These are phyloP conservation scores for Fraxinus pennsylvanica DNA, from an alignment of 257 asterid species.

Conservation along the genomic window DNA sequence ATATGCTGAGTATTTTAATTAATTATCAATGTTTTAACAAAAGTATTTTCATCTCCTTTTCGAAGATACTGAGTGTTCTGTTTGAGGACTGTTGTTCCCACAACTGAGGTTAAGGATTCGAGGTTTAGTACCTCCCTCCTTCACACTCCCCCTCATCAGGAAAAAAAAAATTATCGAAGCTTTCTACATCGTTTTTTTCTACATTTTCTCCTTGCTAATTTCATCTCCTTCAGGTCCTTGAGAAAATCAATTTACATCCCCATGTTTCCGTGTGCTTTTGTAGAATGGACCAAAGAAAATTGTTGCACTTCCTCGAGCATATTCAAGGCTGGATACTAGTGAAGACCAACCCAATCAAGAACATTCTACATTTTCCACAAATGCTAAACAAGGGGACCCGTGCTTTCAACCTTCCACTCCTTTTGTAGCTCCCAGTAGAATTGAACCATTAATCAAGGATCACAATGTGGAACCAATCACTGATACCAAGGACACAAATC, in stretches of 20 bases:
- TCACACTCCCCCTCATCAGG: no score
- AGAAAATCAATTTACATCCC: neutral
- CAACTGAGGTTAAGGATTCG: no score
- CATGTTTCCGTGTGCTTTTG: conserved; percentile 16
- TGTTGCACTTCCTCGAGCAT: conserved; percentile 33
- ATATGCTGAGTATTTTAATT: neutral
- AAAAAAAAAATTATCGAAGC: neutral
- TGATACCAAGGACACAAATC: conserved; percentile 34
- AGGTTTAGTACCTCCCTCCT: no score
- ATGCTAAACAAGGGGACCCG: conserved; percentile 28
- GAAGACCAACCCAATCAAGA: conserved; percentile 30
- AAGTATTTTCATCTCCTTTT: neutral
- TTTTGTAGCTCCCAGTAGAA: conserved; percentile 17
- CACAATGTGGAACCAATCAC: conserved; percentile 24
- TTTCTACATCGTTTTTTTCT: neutral
- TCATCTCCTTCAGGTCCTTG: neutral
- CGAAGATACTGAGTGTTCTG: neutral
- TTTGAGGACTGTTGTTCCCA: no score
- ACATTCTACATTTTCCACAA: conserved; percentile 34
- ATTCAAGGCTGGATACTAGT: conserved; percentile 24
- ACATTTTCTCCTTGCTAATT: neutral
- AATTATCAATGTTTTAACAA: no score
- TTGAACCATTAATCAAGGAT: conserved; percentile 31
- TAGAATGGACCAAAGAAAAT: conserved; percentile 88
- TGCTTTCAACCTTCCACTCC: conserved; percentile 37